Conservation (phyloP, 2,329 filamentous ascomycete species). For the Cytospora piceicola region DNA sequence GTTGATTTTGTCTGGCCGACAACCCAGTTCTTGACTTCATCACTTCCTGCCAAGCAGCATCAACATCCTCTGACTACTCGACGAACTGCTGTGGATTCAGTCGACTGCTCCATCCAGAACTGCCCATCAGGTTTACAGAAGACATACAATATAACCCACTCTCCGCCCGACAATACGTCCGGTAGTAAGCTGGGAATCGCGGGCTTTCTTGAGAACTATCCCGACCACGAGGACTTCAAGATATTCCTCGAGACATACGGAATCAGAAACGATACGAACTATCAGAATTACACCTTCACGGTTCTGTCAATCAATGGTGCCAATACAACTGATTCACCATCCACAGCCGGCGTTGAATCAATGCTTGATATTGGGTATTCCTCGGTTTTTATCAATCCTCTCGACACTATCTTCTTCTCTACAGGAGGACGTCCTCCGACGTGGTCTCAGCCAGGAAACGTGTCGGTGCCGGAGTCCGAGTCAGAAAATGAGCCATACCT, state of each 20-base stretch:
- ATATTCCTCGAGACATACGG: constrained; percentile 6
- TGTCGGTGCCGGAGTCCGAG: not conserved
- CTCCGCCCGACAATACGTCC: constrained; percentile 8
- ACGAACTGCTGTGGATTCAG: too few species aligned
- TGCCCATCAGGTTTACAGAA: constrained; percentile 36
- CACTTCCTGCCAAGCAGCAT: too few species aligned
- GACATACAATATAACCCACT: constrained; percentile 47
- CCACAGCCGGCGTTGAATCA: constrained; percentile 36
- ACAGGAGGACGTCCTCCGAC: constrained; percentile 43
- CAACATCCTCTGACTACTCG: too few species aligned
- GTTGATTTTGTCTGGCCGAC: too few species aligned
- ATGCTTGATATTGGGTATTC: constrained; percentile 13
- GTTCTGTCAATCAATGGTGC: constrained; percentile 5
- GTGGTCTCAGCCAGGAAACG: constrained; percentile 2
- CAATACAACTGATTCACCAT: constrained; percentile 6
- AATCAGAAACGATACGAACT: not conserved
- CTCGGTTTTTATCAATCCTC: not conserved
- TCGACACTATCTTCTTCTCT: constrained; percentile 12
- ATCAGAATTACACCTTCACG: constrained; percentile 10
- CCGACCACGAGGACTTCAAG: constrained; percentile 7
- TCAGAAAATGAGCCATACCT: constrained; percentile 14
- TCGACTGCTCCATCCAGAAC: too few species aligned
- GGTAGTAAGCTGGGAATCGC: constrained; percentile 15
- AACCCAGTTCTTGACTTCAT: too few species aligned
- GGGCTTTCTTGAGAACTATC: constrained; percentile 13